Evolutionary conservation across 208 protist species (phyloP), one percentile per base, ranked within the genome.

Genomic region (Spongospora subterranea): DNA sequence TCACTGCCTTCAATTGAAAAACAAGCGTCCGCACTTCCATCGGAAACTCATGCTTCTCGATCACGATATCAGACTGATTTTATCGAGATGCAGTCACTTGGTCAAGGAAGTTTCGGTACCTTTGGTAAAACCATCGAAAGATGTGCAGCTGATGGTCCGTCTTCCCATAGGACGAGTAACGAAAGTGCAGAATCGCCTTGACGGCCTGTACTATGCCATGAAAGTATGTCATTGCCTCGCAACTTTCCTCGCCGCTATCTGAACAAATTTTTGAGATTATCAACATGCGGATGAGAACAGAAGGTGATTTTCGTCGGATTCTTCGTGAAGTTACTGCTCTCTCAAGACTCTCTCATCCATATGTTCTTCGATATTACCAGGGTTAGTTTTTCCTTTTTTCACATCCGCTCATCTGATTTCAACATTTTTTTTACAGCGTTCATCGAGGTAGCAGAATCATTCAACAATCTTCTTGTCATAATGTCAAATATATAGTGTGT

Each of bases 321-420:
- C 71, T 82, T 43, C 71, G 71, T 17, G 71, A 82, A 82, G 71
- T 82, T 35, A 82, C 71, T 20, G 40, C 71, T 20, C 71, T 82
- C 35, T 82, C 71, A 43, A 6, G 71, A 20, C 71, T 82, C 11
- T 82, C 71, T 35, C 71, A 82, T 82, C 71, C 71, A 20, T 82
- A 45, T 82, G 71, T 82, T 6, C 71, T 82, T 82, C 71, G 71
- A 43, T 82, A 82, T 35, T 82, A 82, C 71, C 71, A 82, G n/a
- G 50, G 50, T 60, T 60, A 29, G 6, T 60, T 6, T 60, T 24
- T 60, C 24, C 24, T 60, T 6, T 60, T 29, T 60, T 60, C 50
- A 24, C 13, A 29, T 29, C 24, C 6, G 50, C 13, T 60, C 50
- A 60, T 29, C 6, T 29, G 6, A 60, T 29, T 60, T 60, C 6